These are phyloP conservation scores for Coemansia sp. DNA, from an alignment of 192 early-diverging fungal genomes.

Conservation along the genomic window DNA sequence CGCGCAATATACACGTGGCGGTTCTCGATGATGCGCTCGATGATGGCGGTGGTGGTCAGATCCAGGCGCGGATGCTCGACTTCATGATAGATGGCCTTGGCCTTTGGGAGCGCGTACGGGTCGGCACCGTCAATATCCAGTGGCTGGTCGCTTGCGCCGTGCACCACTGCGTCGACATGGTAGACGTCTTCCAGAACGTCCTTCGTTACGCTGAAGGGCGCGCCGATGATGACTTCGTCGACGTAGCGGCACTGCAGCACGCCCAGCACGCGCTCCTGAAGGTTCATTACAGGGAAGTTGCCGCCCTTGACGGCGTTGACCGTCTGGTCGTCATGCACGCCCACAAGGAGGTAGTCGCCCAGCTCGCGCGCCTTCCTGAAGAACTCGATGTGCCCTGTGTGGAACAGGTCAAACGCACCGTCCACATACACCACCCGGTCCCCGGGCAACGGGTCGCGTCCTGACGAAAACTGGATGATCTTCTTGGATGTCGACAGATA, in stretches of 20 bases:
- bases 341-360: slow-evolving; percentile 91
- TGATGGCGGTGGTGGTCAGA: slow-evolving; percentile 83
- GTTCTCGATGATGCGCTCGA: slow-evolving; percentile 86
- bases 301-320: slow-evolving; percentile 84
- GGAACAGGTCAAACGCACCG: slow-evolving; percentile 96
- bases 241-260: slow-evolving; percentile 92
- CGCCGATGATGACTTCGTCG: slow-evolving; percentile 92
- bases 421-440: slow-evolving; percentile 93
- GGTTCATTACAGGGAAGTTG: slow-evolving; percentile 93
- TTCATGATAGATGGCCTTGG: slow-evolving; percentile 73
- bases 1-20: slow-evolving; percentile 76
- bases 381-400: slow-evolving; percentile 94
- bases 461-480: slow-evolving; percentile 89
- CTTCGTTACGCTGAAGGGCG: slow-evolving; percentile 84
- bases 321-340: slow-evolving; percentile 88
- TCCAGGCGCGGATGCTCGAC: slow-evolving; percentile 74
- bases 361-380: slow-evolving; percentile 78
- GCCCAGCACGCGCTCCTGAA: slow-evolving; percentile 89
- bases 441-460: slow-evolving; percentile 66
- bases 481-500: slow-evolving; percentile 84
- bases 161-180: slow-evolving; percentile 79
- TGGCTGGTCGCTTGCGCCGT: slow-evolving; percentile 67
- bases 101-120: slow-evolving; percentile 83
- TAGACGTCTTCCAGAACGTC: slow-evolving; percentile 84
- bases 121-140: slow-evolving; percentile 74